A percentile compares a stretch with the other conserved stretches of the same genome.
These are phyloP conservation scores for Trichoderma semiorbis DNA, from an alignment of 2,329 filamentous ascomycete genomes.

Conservation along the genomic window DNA sequence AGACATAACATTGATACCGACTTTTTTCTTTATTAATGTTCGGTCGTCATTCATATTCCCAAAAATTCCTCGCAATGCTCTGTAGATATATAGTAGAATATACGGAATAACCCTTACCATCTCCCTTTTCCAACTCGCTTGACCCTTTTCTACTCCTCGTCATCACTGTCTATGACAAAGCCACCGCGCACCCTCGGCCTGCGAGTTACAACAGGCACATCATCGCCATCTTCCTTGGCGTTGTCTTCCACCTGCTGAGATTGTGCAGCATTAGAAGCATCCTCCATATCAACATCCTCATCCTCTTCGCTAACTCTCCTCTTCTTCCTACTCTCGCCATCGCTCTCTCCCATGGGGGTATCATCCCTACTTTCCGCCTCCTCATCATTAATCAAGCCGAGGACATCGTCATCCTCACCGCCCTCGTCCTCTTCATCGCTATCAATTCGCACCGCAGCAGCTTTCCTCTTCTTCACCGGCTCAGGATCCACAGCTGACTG, in stretches of 20 bases:
- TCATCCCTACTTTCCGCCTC: slow-evolving; percentile 21
- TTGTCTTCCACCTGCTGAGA: slow-evolving; percentile 16
- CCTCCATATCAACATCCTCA: slow-evolving; percentile 30
- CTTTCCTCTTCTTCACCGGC: slow-evolving; percentile 29
- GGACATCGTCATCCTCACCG: slow-evolving; percentile 25
- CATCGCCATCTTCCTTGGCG: slow-evolving; percentile 31
- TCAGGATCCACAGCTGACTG: slow-evolving; percentile 22
- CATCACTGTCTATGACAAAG: slow-evolving; percentile 58
- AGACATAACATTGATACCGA: background rate
- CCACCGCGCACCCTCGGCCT: slow-evolving; percentile 48
- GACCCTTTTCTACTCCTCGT: slow-evolving; percentile 42
- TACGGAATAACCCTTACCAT: background rate
- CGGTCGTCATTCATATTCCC: background rate
- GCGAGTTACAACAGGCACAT: slow-evolving; percentile 29
- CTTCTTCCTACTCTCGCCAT: slow-evolving; percentile 30
- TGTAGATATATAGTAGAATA: background rate
- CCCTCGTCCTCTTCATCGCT: slow-evolving; percentile 29
- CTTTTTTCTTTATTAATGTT: background rate
- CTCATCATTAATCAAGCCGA: slow-evolving; percentile 24
- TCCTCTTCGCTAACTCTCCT: slow-evolving; percentile 27
- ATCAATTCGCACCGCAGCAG: slow-evolving; percentile 26
- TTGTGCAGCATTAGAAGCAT: slow-evolving; percentile 15
- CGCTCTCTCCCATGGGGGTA: slow-evolving; percentile 29
- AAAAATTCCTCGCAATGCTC: background rate
- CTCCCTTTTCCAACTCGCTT: background rate